These are phyloP conservation scores for Neurospora sp. DNA, from an alignment of 495 filamentous ascomycete genomes.

Conservation along the genomic window DNA sequence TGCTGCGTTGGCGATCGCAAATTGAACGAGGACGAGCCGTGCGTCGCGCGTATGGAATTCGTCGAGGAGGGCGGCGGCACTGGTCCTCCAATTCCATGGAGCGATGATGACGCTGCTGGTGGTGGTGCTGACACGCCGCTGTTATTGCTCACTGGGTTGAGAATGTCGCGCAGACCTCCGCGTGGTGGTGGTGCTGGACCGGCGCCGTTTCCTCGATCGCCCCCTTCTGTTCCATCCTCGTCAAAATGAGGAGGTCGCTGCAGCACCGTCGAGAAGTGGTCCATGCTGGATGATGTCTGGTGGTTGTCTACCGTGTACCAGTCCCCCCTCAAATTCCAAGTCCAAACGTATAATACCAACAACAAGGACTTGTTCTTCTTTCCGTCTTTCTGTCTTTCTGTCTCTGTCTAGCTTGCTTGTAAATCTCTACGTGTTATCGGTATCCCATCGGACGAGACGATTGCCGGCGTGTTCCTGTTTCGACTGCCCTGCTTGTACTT, in stretches of 20 bases:
- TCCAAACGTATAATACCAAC: constrained; percentile 5
- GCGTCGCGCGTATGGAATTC: not conserved
- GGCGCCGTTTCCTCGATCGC: constrained; percentile 13
- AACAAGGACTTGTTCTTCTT: not conserved
- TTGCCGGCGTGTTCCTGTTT: not conserved
- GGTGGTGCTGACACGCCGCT: constrained; percentile 6
- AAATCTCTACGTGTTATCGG: not conserved
- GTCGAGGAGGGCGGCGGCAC: not conserved
- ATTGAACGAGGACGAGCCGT: constrained; percentile 19
- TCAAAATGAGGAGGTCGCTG: constrained; percentile 32
- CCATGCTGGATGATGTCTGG: constrained; percentile 15
- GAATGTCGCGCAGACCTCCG: constrained; percentile 27
- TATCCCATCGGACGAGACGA: not conserved
- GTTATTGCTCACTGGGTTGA: constrained; percentile 25
- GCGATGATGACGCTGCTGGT: constrained; percentile 14
- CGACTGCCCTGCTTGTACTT: not conserved
- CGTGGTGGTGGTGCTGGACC: constrained; percentile 6
- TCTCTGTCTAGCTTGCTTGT: constrained; percentile 2
- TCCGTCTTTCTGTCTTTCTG: not conserved
- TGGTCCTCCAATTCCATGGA: constrained; percentile 5
- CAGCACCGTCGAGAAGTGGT: constrained; percentile 38
- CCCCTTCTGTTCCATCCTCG: constrained; percentile 27
- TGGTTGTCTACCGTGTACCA: not conserved
- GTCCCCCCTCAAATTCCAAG: constrained; percentile 11
- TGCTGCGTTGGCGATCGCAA: constrained; percentile 32